phyloP scores from a whole-genome alignment of 139 green algal species.

The Coccomyxa sp. region DNA sequence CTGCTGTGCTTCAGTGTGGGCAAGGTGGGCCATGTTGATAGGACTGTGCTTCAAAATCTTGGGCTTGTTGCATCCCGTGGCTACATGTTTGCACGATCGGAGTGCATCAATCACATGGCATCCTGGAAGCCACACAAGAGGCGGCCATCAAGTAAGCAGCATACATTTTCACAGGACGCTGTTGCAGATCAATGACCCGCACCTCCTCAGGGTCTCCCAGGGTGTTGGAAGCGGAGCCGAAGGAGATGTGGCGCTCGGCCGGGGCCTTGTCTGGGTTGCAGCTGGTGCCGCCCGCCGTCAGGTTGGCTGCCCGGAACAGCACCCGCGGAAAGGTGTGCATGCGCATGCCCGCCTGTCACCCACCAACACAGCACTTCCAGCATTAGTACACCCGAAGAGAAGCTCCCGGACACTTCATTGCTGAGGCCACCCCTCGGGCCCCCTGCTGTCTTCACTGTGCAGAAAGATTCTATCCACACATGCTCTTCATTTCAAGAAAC shows the following conservation, averaged over 20 bases:
- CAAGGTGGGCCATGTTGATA: too few relatives aligned
- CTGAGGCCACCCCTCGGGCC: neutral
- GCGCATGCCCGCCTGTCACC: neutral
- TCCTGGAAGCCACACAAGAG: neutral
- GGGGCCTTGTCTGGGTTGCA: conserved; percentile 4
- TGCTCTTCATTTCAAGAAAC: too few relatives aligned
- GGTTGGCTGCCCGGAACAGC: neutral
- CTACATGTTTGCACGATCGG: neutral
- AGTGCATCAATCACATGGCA: too few relatives aligned
- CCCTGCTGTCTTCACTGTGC: neutral
- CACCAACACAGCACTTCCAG: too few relatives aligned
- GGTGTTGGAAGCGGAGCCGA: neutral
- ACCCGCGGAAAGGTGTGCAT: neutral
- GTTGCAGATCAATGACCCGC: neutral
- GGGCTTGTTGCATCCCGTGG: neutral
- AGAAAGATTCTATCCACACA: too few relatives aligned
- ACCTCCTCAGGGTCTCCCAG: conserved; percentile 3
- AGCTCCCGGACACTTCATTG: neutral
- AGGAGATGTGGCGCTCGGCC: neutral
- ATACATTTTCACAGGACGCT: too few relatives aligned
- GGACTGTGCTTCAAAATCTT: too few relatives aligned
- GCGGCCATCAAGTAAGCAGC: neutral
- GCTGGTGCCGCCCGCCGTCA: neutral
- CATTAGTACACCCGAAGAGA: too few relatives aligned
- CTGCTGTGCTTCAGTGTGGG: too few relatives aligned